Conservation (phyloP, 1,139 yeast genomes). For the Spathaspora sp. region DNA sequence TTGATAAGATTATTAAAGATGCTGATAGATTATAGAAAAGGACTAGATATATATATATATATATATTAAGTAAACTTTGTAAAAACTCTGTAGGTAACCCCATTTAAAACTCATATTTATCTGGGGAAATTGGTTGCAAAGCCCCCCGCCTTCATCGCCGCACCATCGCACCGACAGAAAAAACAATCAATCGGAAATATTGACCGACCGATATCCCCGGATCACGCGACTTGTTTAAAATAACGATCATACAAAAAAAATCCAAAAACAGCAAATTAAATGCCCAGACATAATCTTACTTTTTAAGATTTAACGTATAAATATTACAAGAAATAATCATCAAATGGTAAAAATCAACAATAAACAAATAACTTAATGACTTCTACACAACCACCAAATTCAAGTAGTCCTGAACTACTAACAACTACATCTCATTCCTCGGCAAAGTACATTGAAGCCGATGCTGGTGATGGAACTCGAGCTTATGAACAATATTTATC, state of each 20-base stretch:
- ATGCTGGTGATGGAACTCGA: constrained; percentile 58
- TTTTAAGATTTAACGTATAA: no score
- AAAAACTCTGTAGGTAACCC: no score
- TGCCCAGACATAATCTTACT: no score
- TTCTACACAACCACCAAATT: background rate
- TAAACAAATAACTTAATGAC: background rate
- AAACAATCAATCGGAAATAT: no score
- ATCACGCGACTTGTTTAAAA: background rate
- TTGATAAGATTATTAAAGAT: constrained; percentile 5
- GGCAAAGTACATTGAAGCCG: constrained; percentile 4
- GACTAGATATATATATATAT: background rate
- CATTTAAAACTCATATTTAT: no score
- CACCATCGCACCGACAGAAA: no score
- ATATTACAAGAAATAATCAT: no score
- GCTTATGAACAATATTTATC: constrained; percentile 48
- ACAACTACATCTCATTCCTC: background rate
- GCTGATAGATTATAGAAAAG: constrained; percentile 3
- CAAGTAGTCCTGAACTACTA: background rate
- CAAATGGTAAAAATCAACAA: background rate
- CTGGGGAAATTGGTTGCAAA: no score
- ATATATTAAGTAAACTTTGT: no score
- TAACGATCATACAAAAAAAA: background rate
- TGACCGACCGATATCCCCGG: background rate
- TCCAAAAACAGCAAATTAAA: no score
- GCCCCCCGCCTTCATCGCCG: no score